Percentiles rank a stretch among this genome's conserved stretches.
Conservation (phyloP, 2,329 filamentous ascomycete species). For the Sclerotinia spermophila region DNA sequence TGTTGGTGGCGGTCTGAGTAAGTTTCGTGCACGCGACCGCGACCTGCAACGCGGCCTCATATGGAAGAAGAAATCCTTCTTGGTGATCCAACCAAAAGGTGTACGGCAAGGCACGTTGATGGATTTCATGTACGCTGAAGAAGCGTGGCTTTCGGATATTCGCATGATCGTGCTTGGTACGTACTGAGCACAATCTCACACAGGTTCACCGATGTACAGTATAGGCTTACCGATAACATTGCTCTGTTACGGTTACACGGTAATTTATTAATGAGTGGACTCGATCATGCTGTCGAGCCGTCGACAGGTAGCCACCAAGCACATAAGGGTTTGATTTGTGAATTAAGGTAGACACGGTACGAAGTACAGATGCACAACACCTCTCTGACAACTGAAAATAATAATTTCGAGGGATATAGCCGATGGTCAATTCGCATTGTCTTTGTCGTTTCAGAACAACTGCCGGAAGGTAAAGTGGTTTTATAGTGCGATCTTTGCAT, state of each 20-base stretch:
- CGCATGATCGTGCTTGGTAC: slow-evolving; percentile 2
- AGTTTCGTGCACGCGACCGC: slow-evolving; percentile 13
- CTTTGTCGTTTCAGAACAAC: background rate
- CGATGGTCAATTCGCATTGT: slow-evolving; percentile 1
- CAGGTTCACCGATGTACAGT: background rate
- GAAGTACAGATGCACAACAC: background rate
- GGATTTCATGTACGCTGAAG: background rate
- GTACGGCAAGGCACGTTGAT: slow-evolving; percentile 1
- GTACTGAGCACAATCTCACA: background rate
- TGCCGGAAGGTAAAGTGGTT: background rate
- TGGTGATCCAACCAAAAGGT: background rate
- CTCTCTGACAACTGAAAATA: background rate
- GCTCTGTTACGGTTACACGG: background rate
- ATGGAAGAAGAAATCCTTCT: background rate
- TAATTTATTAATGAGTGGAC: background rate
- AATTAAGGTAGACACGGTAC: background rate
- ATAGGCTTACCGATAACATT: background rate
- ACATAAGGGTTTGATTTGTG: background rate
- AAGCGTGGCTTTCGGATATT: slow-evolving; percentile 6
- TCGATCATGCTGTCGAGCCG: slow-evolving; percentile 5
- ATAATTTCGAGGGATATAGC: background rate
- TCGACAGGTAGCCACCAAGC: background rate
- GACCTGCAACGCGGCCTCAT: background rate
- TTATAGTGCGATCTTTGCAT: background rate
- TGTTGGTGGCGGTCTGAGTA: slow-evolving; percentile 10